Conservation (phyloP, 148 eudicot species). For the Bassia scoparia region DNA sequence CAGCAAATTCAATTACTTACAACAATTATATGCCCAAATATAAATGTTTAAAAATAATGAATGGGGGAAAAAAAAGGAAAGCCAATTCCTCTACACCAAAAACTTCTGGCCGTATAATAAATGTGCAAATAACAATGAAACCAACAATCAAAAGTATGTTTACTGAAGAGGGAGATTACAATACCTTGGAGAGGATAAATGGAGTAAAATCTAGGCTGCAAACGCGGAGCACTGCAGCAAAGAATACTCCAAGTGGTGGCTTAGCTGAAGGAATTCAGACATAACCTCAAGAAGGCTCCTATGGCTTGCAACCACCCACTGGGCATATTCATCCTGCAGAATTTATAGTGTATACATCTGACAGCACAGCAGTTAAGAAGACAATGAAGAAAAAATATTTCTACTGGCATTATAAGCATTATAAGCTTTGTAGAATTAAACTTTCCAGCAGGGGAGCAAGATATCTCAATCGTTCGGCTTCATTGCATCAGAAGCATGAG, state of each 20-base stretch:
- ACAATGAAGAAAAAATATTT: background rate
- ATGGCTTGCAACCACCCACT: slow-evolving; percentile 79
- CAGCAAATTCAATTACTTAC: background rate
- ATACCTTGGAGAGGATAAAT: slow-evolving; percentile 89
- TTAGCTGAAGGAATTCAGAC: slow-evolving; percentile 86
- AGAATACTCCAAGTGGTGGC: slow-evolving; percentile 96
- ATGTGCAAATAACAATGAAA: background rate
- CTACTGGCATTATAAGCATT: background rate
- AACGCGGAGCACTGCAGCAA: slow-evolving; percentile 89
- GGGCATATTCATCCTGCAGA: slow-evolving; percentile 85
- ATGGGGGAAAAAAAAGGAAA: background rate
- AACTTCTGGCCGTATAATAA: no score
- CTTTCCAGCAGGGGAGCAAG: slow-evolving; percentile 99
- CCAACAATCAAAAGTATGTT: background rate
- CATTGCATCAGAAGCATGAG: slow-evolving; percentile 86
- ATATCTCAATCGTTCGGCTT: slow-evolving; percentile 75
- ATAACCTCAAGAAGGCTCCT: slow-evolving; percentile 94
- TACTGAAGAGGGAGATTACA: background rate
- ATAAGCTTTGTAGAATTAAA: no score
- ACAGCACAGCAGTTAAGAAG: no score
- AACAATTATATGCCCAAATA: background rate
- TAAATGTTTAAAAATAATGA: background rate
- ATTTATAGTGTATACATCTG: slow-evolving; percentile 1
- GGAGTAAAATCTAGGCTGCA: slow-evolving; percentile 93
- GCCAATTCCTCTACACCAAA: background rate